Evolutionary conservation across 140 eudicot genomes (phyloP), one percentile per base, ranked within the genome.

Genomic region (Erigeron philadelphicus): DNA sequence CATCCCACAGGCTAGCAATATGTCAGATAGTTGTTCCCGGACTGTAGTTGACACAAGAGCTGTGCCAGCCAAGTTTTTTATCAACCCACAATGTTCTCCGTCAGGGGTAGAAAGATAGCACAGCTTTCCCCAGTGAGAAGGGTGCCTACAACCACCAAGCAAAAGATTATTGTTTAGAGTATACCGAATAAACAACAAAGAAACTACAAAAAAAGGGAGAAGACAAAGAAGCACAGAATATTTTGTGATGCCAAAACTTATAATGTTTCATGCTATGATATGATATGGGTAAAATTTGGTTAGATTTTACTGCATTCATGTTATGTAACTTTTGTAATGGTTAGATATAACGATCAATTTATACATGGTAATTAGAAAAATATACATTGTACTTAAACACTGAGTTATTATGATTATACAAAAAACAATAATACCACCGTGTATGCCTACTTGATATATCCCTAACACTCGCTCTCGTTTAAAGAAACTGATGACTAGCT

Each of bases 41-140:
- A 81, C 56, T 17, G 69, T 63, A 9, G 89, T 88, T 66, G 95
- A 84, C 58, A 92, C 92, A 68, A 88, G 87, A 23, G 95, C 98
- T 70, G 91, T 70, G 64, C 87, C 87, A 19, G 97, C 95, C 54
- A 91, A 62, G 81, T 91, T 91, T 61, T 91, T 91, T 61, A 91
- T 82, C 52, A 91, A 84, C 72, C 97, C 97, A 54, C 97, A 88
- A 72, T 91, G 86, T 79, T 91, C 97, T 25, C 97, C 97, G 35
- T 91, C 97, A 0, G 97, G 90, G 11, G 97, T 91, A 12, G 97
- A 88, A 53, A 91, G 87, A 54, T 78, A 88, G 64, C 97, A 91
- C 35, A 91, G 15, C 78, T 77, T 91, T 71, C 97, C 97, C 97
- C 97, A 91, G 77, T 91, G 97, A 19, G 97, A 91, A 58, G 92